A percentile compares a stretch with the other conserved stretches of the same genome.
Evolutionary conservation across 176 grass and related monocot species (phyloP).

Genomic region (Elymus sibiricus): DNA sequence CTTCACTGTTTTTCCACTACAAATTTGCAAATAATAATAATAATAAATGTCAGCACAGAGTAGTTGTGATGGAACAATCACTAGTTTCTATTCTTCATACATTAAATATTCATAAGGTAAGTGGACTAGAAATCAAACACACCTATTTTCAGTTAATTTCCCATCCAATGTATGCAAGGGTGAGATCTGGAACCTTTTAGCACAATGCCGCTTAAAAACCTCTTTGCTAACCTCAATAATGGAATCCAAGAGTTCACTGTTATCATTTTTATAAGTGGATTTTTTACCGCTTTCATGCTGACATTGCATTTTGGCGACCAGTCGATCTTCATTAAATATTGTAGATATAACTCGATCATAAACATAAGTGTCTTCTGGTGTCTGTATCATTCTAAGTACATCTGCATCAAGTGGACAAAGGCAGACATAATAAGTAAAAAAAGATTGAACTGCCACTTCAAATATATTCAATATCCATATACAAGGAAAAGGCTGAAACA

Average conservation of each 20-base stretch:
- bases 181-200: slow-evolving; percentile 85
- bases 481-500: background rate
- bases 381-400: slow-evolving; percentile 93
- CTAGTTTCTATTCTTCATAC: slow-evolving; percentile 13
- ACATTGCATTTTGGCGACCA: slow-evolving; percentile 58
- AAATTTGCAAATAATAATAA: slow-evolving; percentile 23
- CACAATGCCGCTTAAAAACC: slow-evolving; percentile 89
- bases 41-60: background rate
- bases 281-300: slow-evolving; percentile 59
- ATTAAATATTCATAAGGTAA: slow-evolving; percentile 15
- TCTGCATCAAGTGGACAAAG: slow-evolving; percentile 54
- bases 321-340: slow-evolving; percentile 78
- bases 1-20: slow-evolving; percentile 81
- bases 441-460: slow-evolving; percentile 25
- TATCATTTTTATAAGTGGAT: slow-evolving; percentile 45
- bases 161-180: slow-evolving; percentile 63
- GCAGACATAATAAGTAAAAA: slow-evolving; percentile 7
- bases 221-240: slow-evolving; percentile 91
- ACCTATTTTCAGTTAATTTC: slow-evolving; percentile 67
- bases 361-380: slow-evolving; percentile 86
- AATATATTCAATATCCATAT: background rate
- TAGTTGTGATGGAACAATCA: background rate
- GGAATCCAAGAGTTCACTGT: slow-evolving; percentile 72
- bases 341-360: slow-evolving; percentile 92
- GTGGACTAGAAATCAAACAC: slow-evolving; percentile 18